Evolutionary conservation across 768 basidiomycete genomes (phyloP).

Genomic region (Hericium rajendrae): DNA sequence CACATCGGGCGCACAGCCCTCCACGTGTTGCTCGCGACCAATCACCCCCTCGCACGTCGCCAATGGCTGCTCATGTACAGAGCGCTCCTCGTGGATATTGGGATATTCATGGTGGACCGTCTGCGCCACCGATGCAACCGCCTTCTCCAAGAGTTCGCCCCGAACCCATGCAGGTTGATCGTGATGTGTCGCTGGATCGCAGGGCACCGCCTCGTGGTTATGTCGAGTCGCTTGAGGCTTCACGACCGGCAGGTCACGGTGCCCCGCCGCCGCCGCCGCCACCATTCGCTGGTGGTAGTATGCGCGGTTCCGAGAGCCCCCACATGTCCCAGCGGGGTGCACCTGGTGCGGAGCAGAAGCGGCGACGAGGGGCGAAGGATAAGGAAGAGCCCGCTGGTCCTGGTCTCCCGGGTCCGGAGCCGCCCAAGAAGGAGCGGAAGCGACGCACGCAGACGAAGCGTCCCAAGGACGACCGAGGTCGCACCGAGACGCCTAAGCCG

Average conservation of each 20-base stretch:
- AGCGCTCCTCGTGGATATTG: constrained; percentile 34
- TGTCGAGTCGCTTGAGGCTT: constrained; percentile 17
- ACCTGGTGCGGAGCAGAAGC: constrained; percentile 30
- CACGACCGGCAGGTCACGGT: constrained; percentile 3
- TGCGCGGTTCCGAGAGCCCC: constrained; percentile 55
- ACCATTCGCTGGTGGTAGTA: constrained; percentile 21
- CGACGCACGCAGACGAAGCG: constrained; percentile 31
- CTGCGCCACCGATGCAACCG: constrained; percentile 24
- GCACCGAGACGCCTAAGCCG: constrained; percentile 37
- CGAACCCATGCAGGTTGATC: constrained; percentile 4
- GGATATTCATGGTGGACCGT: constrained; percentile 42
- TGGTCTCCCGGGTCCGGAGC: constrained; percentile 21
- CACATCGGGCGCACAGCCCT: constrained; percentile 35
- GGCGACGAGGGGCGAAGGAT: constrained; percentile 20
- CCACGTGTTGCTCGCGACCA: constrained; percentile 26
- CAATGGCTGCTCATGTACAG: constrained; percentile 40
- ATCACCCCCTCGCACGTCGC: constrained; percentile 38
- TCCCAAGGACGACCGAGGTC: constrained; percentile 35
- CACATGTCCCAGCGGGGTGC: constrained; percentile 19
- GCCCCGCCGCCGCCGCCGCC: constrained; percentile 20
- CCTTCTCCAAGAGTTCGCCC: constrained; percentile 8
- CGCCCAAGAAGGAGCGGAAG: constrained; percentile 50
- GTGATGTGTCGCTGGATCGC: background rate
- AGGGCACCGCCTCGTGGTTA: constrained; percentile 26
- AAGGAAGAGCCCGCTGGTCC: constrained; percentile 8